phyloP scores from a whole-genome alignment of 306 rosid genomes.

The Rosa multiflora region DNA sequence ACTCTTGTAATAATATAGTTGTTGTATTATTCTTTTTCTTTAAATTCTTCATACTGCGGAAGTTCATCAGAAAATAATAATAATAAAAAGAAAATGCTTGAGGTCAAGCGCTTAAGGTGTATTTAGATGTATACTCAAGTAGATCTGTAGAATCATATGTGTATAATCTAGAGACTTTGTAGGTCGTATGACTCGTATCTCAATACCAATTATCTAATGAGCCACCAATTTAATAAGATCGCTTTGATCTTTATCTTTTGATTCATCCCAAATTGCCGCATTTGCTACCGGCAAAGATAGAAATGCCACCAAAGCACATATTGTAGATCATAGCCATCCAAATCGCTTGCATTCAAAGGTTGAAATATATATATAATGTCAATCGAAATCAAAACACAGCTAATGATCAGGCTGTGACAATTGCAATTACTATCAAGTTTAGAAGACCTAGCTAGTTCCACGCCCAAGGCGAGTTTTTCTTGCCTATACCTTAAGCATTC shows the following conservation, averaged over 20 bases:
- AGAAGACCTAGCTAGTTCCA: not conserved
- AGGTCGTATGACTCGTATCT: too few relatives aligned
- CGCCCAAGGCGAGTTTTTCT: not conserved
- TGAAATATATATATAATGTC: not conserved
- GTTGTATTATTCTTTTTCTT: too few relatives aligned
- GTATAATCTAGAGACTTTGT: too few relatives aligned
- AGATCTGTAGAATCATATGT: too few relatives aligned
- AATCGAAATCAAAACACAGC: not conserved
- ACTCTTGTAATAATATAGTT: too few relatives aligned
- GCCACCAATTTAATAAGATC: too few relatives aligned
- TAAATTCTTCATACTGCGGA: too few relatives aligned
- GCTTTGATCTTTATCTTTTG: not conserved
- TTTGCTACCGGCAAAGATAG: conserved; percentile 1
- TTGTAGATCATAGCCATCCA: not conserved
- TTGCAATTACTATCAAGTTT: not conserved
- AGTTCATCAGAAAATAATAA: too few relatives aligned
- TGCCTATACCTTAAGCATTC: not conserved
- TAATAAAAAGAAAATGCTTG: too few relatives aligned
- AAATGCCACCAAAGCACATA: not conserved
- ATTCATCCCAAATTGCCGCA: not conserved
- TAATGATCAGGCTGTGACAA: not conserved
- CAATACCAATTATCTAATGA: too few relatives aligned
- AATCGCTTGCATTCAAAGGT: conserved; percentile 14
- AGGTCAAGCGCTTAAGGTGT: too few relatives aligned
- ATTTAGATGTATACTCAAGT: too few relatives aligned